These are phyloP conservation scores for Darksidea phi DNA, from an alignment of 495 filamentous ascomycete species.

Conservation along the genomic window DNA sequence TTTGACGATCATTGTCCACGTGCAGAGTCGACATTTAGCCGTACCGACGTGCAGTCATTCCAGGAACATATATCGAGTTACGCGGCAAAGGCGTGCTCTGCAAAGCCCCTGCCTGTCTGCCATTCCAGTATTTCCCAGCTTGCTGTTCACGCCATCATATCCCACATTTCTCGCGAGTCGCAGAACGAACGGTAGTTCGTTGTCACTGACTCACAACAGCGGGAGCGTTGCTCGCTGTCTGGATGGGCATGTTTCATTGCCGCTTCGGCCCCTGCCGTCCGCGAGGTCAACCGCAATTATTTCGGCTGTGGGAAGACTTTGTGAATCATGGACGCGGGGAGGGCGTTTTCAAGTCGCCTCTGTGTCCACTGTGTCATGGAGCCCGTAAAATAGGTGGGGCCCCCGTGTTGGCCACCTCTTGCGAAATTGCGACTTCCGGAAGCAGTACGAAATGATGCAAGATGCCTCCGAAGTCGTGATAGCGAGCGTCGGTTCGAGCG, in stretches of 20 bases:
- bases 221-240: background rate
- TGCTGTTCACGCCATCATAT: constrained; percentile 1
- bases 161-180: background rate
- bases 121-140: background rate
- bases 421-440: background rate
- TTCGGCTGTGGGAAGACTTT: constrained; percentile 19
- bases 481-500: constrained; percentile 1
- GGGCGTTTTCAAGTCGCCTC: background rate
- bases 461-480: background rate
- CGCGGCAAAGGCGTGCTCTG: background rate
- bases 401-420: too few species aligned
- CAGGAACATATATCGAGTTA: background rate
- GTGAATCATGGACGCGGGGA: constrained; percentile 14
- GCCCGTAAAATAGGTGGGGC: background rate
- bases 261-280: background rate
- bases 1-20: constrained; percentile 25
- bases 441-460: constrained; percentile 9
- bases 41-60: background rate
- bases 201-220: constrained; percentile 4
- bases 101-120: too few species aligned
- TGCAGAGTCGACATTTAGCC: constrained; percentile 20
- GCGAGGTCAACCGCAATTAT: constrained; percentile 6
- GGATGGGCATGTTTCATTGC: background rate
- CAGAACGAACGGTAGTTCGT: background rate
- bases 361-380: background rate